These are phyloP conservation scores for Candida xyloterini DNA, from an alignment of 805 yeast genomes.

Conservation along the genomic window DNA sequence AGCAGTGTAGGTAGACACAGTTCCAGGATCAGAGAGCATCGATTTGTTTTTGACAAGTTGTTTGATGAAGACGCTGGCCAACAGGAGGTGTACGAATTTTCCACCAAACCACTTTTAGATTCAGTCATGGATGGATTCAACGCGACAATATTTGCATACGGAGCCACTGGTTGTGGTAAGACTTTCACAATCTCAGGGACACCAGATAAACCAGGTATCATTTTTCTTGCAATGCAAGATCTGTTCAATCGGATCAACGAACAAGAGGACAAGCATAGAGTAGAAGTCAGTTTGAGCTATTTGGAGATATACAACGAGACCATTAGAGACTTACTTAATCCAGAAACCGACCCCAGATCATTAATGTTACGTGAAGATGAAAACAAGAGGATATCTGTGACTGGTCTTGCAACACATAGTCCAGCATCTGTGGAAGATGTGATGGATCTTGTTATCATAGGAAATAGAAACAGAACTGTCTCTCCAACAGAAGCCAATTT, in stretches of 20 bases:
- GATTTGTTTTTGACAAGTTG: conserved; percentile 77
- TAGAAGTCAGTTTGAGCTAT: conserved; percentile 67
- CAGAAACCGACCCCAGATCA: conserved; percentile 36
- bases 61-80: conserved; percentile 69
- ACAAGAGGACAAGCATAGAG: conserved; percentile 47
- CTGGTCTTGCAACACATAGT: conserved; percentile 62
- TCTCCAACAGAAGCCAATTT: conserved; percentile 91
- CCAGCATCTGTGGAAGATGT: conserved; percentile 68
- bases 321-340: conserved; percentile 72
- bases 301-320: conserved; percentile 91
- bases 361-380: conserved; percentile 71
- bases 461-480: conserved; percentile 73
- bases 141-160: conserved; percentile 92
- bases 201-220: conserved; percentile 70
- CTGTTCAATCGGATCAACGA: conserved; percentile 61
- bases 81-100: conserved; percentile 58
- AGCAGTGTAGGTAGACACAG: conserved; percentile 27
- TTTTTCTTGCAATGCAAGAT: conserved; percentile 74
- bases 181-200: conserved; percentile 87
- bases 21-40: conserved; percentile 63
- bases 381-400: conserved; percentile 60
- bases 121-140: conserved; percentile 81
- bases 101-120: conserved; percentile 71
- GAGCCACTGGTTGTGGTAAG: conserved; percentile 98
- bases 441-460: conserved; percentile 70